These are phyloP conservation scores for Saccharomycopsis phalli DNA, from an alignment of 1,139 yeast species.

Conservation along the genomic window DNA sequence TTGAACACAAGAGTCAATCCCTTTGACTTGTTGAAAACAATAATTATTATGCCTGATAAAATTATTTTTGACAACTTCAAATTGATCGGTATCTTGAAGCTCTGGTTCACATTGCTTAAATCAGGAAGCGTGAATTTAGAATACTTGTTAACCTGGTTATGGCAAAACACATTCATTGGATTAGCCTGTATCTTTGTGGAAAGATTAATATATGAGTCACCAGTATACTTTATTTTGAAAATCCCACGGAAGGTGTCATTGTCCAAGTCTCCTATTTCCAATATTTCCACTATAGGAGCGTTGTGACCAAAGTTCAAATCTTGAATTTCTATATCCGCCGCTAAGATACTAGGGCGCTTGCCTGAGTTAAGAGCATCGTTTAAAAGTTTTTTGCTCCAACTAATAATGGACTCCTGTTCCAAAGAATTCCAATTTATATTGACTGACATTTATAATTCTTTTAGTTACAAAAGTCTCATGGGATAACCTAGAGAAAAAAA, in stretches of 20 bases:
- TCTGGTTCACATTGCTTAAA: conserved; percentile 56
- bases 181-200: conserved; percentile 83
- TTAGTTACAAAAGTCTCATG: no score
- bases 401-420: conserved; percentile 56
- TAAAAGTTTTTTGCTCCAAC: conserved; percentile 59
- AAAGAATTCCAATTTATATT: conserved; percentile 75
- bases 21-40: conserved; percentile 72
- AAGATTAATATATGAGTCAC: conserved; percentile 72
- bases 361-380: conserved; percentile 76
- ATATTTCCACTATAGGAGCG: conserved; percentile 72
- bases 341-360: conserved; percentile 64
- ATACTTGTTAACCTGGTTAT: conserved; percentile 22
- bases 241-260: conserved; percentile 77
- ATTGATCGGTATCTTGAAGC: conserved; percentile 72
- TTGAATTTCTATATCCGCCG: conserved; percentile 62
- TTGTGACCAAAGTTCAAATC: conserved; percentile 71
- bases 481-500: no score
- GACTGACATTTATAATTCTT: conserved; percentile 82
- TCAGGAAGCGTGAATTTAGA: conserved; percentile 52
- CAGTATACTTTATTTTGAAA: conserved; percentile 70
- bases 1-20: conserved; percentile 82
- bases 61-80: conserved; percentile 64
- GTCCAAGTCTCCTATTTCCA: conserved; percentile 81
- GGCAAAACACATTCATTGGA: conserved; percentile 60
- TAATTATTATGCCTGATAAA: conserved; percentile 72